phyloP scores from a whole-genome alignment of 495 filamentous ascomycete species.

The Immersiella caudata region DNA sequence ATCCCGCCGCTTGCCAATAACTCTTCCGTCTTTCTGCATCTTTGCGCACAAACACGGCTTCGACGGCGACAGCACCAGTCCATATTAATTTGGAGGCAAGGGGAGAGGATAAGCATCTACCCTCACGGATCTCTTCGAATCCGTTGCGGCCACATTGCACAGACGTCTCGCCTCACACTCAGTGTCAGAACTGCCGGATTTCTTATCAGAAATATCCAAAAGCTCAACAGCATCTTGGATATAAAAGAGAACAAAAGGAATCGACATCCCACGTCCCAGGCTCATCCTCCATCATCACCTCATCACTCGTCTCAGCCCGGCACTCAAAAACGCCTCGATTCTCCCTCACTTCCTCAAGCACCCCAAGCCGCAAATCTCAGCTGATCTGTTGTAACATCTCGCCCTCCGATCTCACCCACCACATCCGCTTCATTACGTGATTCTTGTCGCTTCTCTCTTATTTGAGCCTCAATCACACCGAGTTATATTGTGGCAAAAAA shows the following conservation, averaged over 20 bases:
- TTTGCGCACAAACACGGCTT: constrained; percentile 47
- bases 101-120: constrained; percentile 25
- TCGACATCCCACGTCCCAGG: background rate
- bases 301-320: background rate
- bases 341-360: background rate
- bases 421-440: background rate
- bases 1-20: constrained; percentile 45
- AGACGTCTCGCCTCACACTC: constrained; percentile 22
- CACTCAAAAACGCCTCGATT: background rate
- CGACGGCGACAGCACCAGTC: constrained; percentile 9
- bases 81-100: constrained; percentile 23
- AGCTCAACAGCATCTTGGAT: background rate
- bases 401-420: background rate
- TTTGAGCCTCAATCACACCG: constrained; percentile 7
- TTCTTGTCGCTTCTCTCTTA: background rate
- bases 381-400: background rate
- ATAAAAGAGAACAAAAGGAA: constrained; percentile 21
- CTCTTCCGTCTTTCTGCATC: constrained; percentile 43
- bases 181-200: constrained; percentile 3
- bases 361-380: background rate
- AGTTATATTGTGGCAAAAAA: constrained; percentile 4
- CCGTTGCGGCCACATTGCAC: constrained; percentile 50
- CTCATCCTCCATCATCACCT: constrained; percentile 8
- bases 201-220: background rate
- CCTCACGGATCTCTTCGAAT: constrained; percentile 37